Base-by-base conservation (phyloP, 1,284 basidiomycete genomes). In the Malassezia arunalokei region DNA sequence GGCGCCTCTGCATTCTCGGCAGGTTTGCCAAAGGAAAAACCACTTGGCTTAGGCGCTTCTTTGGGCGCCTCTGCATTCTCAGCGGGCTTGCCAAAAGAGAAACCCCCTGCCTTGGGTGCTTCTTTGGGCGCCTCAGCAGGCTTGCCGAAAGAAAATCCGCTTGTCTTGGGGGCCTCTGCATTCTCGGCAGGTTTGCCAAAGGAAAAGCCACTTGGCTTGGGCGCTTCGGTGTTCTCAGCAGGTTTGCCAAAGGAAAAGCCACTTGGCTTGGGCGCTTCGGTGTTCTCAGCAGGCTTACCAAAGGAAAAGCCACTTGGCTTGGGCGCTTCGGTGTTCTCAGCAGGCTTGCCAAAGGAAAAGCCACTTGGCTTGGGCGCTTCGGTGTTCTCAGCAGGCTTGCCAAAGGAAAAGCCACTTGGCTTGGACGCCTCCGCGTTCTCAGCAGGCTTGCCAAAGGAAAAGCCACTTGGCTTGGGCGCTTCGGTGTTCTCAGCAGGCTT, bases 1-100 rank as follows among this genome's bases (percentile, higher is more conserved):
- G 65, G 47, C n/a, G 62, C 55, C 3, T 63, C 63, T 17, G 24
- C n/a, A 27, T 47, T 27, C 43, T 51, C 24, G 40, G 53, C 47
- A 43, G 63, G 24, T 39, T 45, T 44, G 15, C 49, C 47, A 15
- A 51, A 47, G 27, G 37, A 31, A 37, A 47, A 49, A 24, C 51
- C 20, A 44, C 47, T 31, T 29, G 59, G 41, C 63, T 35, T 45
- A 11, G 44, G 9, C 4, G 40, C 40, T 24, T 47, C 44, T 8
- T 15, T 17, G 8, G 20, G 24, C 15, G 5, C 43, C 29, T 35
- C 33, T 12, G 38, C 32, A 5, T 43, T 35, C 8, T 11, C 33
- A 35, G 33, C 24, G 39, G 53, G 47, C 40, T 61, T n/a, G 11
- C 33, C 33, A 3, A 35, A 35, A 2, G 33, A 35, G 5, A 35